Evolutionary conservation across 139 green algal genomes (phyloP).

Genomic region (Chlorella sp.): DNA sequence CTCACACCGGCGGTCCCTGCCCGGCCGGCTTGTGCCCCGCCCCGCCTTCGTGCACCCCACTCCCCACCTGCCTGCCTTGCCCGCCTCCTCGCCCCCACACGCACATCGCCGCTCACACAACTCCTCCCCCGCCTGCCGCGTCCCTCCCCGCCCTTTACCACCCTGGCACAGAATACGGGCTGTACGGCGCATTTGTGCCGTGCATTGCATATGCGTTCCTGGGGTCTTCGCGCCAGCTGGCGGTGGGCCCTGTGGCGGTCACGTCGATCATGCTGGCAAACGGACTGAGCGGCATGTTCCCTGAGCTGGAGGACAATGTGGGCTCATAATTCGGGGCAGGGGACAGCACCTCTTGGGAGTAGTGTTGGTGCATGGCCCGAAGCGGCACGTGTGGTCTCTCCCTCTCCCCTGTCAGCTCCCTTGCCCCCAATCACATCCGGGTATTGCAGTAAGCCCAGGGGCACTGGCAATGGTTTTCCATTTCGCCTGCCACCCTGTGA

Average conservation of each 20-base stretch:
- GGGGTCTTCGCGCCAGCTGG: conserved; percentile 75
- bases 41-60: neutral
- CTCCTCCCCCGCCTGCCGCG: neutral
- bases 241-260: conserved; percentile 78
- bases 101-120: neutral
- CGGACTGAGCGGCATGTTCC: conserved; percentile 44
- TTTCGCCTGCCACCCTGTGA: too few relatives aligned
- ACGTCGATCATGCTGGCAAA: conserved; percentile 64
- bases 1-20: too few relatives aligned
- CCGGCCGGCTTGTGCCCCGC: neutral
- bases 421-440: too few relatives aligned
- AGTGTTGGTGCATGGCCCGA: too few relatives aligned
- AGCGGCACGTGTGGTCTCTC: neutral
- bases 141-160: too few relatives aligned
- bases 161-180: conserved; percentile 33
- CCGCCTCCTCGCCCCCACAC: neutral
- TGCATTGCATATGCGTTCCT: conserved; percentile 81
- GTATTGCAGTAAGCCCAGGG: too few relatives aligned
- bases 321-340: neutral
- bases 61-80: neutral
- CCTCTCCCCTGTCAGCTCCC: too few relatives aligned
- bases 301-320: neutral
- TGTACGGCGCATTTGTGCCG: conserved; percentile 90
- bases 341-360: too few relatives aligned
- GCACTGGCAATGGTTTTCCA: too few relatives aligned